Evolutionary conservation across 495 filamentous ascomycete genomes (phyloP), one percentile per base, ranked within the genome.

Genomic region (Aspergillus steynii): DNA sequence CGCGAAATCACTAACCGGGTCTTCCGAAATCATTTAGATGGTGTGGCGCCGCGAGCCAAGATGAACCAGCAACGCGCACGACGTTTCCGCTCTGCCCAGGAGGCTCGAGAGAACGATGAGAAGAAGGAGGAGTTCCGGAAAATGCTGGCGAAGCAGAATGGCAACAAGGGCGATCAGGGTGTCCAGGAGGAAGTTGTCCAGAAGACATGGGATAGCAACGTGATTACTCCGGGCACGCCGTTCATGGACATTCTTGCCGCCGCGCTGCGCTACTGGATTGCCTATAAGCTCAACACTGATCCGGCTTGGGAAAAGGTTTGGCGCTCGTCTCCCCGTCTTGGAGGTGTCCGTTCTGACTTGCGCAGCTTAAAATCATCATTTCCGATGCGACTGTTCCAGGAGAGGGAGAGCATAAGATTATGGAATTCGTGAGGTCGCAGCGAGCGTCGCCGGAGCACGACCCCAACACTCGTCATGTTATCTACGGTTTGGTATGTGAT

Each of bases 321-420:
- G 61, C 47, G 48, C 26, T 29, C 29, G 3, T 61, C 4, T 29
- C 14, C 15, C 20, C 1, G 37, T 42, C 14, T 42, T 10, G 7
- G 37, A 15, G 5, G 10, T 20, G 48, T 60, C 34, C 6, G 9
- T 57, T 50, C 71, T 82, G 56, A 77, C 58, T 15, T 55, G 27
- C 14, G 29, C 53, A 87, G 83, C 64, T 97, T 71, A 98, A 98
- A 85, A 86, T 98, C 68, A 92, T 99, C 69, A 97, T 99, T 66
- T 98, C 95, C 6, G 95, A 99, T 79, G 93, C 95, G 46, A 96
- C 93, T 0, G 95, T 99, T 25, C 95, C 95, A 45, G 95, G 95
- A 65, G 95, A 99, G 75, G 95, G 95, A 71, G 95, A 99, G 73
- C 95, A 99, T 75, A 99, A 99, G 79, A 97, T 99, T 64, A 99